Base-by-base conservation (phyloP, 257 asterid genomes). In the Petunia secreta region DNA sequence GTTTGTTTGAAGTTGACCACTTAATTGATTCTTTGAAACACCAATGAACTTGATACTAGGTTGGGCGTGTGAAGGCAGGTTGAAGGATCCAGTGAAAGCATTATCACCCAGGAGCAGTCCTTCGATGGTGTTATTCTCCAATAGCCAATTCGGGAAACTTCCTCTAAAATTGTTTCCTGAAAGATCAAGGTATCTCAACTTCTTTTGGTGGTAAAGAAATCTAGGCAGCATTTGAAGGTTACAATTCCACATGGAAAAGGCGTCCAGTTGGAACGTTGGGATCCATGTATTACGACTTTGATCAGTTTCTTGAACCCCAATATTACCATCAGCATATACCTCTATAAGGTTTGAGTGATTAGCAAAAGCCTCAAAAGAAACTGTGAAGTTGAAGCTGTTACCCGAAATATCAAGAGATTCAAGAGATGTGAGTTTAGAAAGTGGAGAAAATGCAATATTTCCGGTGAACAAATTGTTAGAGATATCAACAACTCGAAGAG, bases 1-100 rank as follows among this genome's bases (percentile, higher is more conserved):
- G 13, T 77, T 77, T 15, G 57, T 43, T 8, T 54, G 80, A 77
- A 77, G 63, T 8, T 44, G 59, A 11, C 80, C 73, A 77, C 14
- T 4, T 5, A 77, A 58, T 54, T 9, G 46, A 10, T 77, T 77
- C 5, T 41, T 5, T 9, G 80, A 77, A 2, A 77, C 11, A 16
- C 6, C 48, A 4, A 77, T 36, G 6, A 1, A 6, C 39, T 13
- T 14, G 14, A 48, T 4, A 14, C 8, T 13, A 11, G 50, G 48
- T 4, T 37, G 13, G 10, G 25, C 50, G 39, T 39, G 75, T 66
- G 48, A 75, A 8, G 79, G 64, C 16, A 75, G 36, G 41, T 75
- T 50, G 25, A 75, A 36, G 15, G 62, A 10, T 52, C 79, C 79
- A 1, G 6, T 37, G 62, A 75, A 53, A 75, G 63, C 43, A 52